Evolutionary conservation across 345 rosid genomes (phyloP), one percentile per base, ranked within the genome.

Genomic region (Erysimum cheiranthoides): DNA sequence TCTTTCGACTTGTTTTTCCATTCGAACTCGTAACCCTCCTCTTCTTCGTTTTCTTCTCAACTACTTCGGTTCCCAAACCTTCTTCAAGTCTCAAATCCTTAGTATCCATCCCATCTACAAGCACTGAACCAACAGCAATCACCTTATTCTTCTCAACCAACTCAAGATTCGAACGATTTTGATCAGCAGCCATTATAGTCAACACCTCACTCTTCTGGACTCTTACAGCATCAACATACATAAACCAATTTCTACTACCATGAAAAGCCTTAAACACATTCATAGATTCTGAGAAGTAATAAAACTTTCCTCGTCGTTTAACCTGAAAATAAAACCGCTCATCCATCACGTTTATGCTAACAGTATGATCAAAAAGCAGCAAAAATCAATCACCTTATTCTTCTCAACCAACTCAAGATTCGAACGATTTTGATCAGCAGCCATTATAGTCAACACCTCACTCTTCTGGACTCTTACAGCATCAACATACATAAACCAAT

Each of bases 401-500:
- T 74, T 54, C 61, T 66, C 79, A 39, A 54, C 49, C 39, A 54
- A 69, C 45, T 62, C 57, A n/a, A 43, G 38, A 38, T 68, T 69
- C 51, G 66, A 60, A 14, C 67, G 32, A n/a, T 35, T 63, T 3
- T 17, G 34, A 5, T 68, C 60, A 32, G 73, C 73, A 42, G 77
- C 64, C 77, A 73, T 66, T 43, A 74, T 61, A 75, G 34, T n/a
- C 62, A 46, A 30, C 54, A 63, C 52, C 73, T 51, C 66, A 62
- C 6, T 2, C 61, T 73, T 77, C 70, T 72, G 61, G 4, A 34
- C 68, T 46, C 70, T 75, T 12, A 80, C 82, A 38, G 79, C 87
- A 78, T 92, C 96, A 66, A 73, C 85, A 39, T 39, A 67, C 51
- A 90, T 71, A 76, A 79, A 87, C 96, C 93, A 87, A 63, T 60